Evolutionary conservation across 2,329 filamentous ascomycete species (phyloP).

Genomic region (Paecilomyces formosus): DNA sequence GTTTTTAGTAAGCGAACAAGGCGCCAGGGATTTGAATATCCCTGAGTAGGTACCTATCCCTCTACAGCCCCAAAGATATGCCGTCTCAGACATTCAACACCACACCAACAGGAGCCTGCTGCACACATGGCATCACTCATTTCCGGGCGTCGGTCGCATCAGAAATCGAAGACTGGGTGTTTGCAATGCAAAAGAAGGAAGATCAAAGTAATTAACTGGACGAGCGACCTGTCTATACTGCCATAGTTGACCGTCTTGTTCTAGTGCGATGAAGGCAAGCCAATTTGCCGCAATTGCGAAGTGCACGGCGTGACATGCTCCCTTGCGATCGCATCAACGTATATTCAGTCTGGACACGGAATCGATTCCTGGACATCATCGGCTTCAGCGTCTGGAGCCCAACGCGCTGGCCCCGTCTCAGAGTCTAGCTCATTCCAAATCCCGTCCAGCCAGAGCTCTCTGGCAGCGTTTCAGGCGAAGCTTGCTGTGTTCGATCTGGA

Average conservation of each 20-base stretch:
- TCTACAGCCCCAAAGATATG: neutral
- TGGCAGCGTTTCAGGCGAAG: slow-evolving; percentile 1
- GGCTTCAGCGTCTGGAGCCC: neutral
- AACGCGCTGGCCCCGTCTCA: neutral
- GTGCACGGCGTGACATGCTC: slow-evolving; percentile 14
- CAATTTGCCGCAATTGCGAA: slow-evolving; percentile 16
- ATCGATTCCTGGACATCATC: neutral
- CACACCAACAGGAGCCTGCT: neutral
- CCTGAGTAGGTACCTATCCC: neutral
- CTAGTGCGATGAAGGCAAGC: slow-evolving; percentile 20
- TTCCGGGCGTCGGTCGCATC: slow-evolving; percentile 13
- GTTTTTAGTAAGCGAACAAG: too few relatives aligned
- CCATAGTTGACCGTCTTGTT: neutral
- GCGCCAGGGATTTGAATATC: too few relatives aligned
- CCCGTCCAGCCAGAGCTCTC: neutral
- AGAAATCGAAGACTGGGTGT: slow-evolving; percentile 19
- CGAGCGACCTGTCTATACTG: neutral
- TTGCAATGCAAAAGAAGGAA: slow-evolving; percentile 20
- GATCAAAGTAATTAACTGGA: slow-evolving; percentile 16
- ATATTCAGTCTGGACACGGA: neutral
- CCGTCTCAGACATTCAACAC: neutral
- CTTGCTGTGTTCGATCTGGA: slow-evolving; percentile 39
- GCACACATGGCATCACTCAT: neutral
- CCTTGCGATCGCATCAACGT: slow-evolving; percentile 4
- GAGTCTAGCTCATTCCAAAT: neutral